A percentile compares a stretch with the other conserved stretches of the same genome.
phyloP scores from a whole-genome alignment of 2,329 filamentous ascomycete species.

The Chaetomium globosum region DNA sequence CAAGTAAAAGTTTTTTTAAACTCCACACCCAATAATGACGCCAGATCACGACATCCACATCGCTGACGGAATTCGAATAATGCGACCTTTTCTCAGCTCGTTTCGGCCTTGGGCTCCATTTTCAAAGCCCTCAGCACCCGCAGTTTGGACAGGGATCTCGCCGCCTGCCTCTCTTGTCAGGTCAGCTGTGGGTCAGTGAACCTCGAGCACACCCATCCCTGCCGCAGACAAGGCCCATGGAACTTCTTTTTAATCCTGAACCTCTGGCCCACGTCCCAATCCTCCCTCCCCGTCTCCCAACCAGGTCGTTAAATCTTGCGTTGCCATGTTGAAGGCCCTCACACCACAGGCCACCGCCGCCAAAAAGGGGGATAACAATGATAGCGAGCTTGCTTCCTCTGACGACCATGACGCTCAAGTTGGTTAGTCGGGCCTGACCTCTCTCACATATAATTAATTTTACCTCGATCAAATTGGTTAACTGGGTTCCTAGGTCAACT shows the following conservation, averaged over 20 bases:
- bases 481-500: constrained; percentile 38
- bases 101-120: not conserved
- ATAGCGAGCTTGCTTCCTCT: constrained; percentile 1
- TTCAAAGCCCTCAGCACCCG: not conserved
- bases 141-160: constrained; percentile 13
- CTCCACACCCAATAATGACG: constrained; percentile 7
- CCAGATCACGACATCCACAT: constrained; percentile 27
- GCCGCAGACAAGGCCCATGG: too few relatives aligned
- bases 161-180: constrained; percentile 13
- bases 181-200: not conserved
- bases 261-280: not conserved
- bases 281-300: not conserved
- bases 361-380: constrained; percentile 5
- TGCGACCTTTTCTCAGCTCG: constrained; percentile 17
- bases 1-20: not conserved
- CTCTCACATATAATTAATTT: not conserved
- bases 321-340: constrained; percentile 22
- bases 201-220: not conserved
- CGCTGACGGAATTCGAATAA: not conserved
- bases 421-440: constrained; percentile 15
- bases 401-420: constrained; percentile 19
- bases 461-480: not conserved
- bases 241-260: constrained; percentile 4
- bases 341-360: not conserved
- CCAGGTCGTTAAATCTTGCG: not conserved